Evolutionary conservation across 1,284 basidiomycete species (phyloP).

Genomic region (Sparassis latifolia): DNA sequence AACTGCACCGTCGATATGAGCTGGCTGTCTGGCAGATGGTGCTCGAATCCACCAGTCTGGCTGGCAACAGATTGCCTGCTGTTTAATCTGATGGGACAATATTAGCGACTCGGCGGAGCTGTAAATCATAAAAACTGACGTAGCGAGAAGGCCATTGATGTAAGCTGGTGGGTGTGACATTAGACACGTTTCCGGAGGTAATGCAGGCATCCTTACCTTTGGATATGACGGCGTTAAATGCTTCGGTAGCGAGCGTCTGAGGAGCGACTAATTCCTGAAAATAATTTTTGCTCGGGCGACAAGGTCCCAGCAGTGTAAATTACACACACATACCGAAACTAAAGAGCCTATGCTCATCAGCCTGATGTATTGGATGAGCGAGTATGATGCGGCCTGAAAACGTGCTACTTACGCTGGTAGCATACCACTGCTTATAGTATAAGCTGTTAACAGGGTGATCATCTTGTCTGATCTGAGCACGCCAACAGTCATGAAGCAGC

Average conservation of each 20-base stretch:
- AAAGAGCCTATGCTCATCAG: neutral
- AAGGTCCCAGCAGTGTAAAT: neutral
- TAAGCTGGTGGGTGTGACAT: neutral
- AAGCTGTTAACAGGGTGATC: neutral
- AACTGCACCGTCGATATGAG: too few relatives aligned
- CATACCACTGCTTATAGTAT: constrained; percentile 1
- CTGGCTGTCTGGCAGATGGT: too few relatives aligned
- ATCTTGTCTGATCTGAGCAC: neutral
- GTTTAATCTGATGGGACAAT: neutral
- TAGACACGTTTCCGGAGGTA: neutral
- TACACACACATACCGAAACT: neutral
- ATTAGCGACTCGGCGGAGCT: neutral
- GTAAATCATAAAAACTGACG: neutral
- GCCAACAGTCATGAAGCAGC: neutral
- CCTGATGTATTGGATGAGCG: neutral
- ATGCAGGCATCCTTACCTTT: neutral
- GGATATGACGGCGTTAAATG: neutral
- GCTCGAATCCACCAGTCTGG: neutral
- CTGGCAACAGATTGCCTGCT: neutral
- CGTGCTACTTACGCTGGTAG: neutral
- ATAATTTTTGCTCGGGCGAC: neutral
- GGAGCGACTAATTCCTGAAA: neutral
- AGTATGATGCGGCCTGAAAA: neutral
- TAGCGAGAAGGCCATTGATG: neutral
- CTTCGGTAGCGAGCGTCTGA: neutral